Evolutionary conservation across 768 basidiomycete genomes (phyloP).

Genomic region (Rhizopogon vinicolor): DNA sequence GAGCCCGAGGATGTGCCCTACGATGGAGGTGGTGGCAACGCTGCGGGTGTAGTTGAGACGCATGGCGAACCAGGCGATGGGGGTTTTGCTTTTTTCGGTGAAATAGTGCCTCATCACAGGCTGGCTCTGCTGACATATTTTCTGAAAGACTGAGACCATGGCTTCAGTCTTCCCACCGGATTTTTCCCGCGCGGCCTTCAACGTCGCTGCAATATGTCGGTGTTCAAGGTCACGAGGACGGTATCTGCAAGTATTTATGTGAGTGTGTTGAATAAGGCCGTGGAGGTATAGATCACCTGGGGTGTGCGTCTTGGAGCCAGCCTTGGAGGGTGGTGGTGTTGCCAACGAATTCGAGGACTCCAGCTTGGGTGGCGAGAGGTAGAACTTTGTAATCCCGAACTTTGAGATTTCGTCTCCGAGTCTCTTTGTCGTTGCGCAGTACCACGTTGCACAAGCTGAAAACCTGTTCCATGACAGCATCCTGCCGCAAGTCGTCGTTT

Average conservation of each 20-base stretch:
- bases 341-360: constrained; percentile 86
- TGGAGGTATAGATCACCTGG: constrained; percentile 35
- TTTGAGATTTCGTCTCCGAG: constrained; percentile 62
- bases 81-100: constrained; percentile 82
- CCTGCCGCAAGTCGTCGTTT: constrained; percentile 90
- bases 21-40: constrained; percentile 90
- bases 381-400: constrained; percentile 88
- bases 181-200: constrained; percentile 29
- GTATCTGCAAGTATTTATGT: constrained; percentile 44
- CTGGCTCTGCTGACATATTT: constrained; percentile 44
- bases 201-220: constrained; percentile 22
- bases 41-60: constrained; percentile 87
- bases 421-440: constrained; percentile 68
- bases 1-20: constrained; percentile 87
- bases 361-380: constrained; percentile 75
- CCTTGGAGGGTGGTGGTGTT: constrained; percentile 61
- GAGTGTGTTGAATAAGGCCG: not conserved
- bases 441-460: constrained; percentile 86
- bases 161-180: constrained; percentile 24
- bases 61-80: constrained; percentile 90
- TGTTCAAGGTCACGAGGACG: constrained; percentile 49
- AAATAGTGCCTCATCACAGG: constrained; percentile 97
- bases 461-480: constrained; percentile 98
- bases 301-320: constrained; percentile 66
- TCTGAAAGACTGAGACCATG: constrained; percentile 31